Conservation (phyloP, 2,329 filamentous ascomycete genomes). For the Diaporthe ilicicola region DNA sequence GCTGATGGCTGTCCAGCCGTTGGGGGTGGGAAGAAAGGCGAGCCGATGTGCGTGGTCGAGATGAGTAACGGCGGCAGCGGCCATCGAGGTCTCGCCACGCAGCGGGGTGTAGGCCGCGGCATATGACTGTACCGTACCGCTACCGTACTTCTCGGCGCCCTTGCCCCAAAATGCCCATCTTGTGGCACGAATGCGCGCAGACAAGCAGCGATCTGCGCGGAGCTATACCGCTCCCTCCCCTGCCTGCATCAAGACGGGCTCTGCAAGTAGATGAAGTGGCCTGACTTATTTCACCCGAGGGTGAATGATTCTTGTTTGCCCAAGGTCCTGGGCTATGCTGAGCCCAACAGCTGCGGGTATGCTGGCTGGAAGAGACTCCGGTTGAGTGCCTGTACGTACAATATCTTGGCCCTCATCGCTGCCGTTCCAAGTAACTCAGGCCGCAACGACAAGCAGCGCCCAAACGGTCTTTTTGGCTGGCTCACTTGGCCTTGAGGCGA, state of each 20-base stretch:
- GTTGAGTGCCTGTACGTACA: background rate
- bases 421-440: background rate
- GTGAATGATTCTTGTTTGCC: background rate
- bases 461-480: background rate
- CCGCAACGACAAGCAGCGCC: too few relatives aligned
- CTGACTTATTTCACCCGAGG: background rate
- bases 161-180: background rate
- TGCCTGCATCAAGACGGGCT: background rate
- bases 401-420: background rate
- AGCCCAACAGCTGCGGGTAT: background rate
- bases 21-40: background rate
- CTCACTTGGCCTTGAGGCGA: background rate
- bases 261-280: background rate
- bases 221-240: background rate
- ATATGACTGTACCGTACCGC: background rate
- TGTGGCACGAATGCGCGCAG: background rate
- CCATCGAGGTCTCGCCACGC: slow-evolving; percentile 16
- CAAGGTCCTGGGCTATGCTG: background rate
- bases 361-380: background rate
- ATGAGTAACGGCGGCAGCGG: slow-evolving; percentile 13
- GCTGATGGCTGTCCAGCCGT: background rate
- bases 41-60: background rate
- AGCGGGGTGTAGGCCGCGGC: slow-evolving; percentile 2
- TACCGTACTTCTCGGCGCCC: too few relatives aligned
- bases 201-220: slow-evolving; percentile 5